Conservation (phyloP, 192 early-diverging fungal species). For the Diversispora epigaea region DNA sequence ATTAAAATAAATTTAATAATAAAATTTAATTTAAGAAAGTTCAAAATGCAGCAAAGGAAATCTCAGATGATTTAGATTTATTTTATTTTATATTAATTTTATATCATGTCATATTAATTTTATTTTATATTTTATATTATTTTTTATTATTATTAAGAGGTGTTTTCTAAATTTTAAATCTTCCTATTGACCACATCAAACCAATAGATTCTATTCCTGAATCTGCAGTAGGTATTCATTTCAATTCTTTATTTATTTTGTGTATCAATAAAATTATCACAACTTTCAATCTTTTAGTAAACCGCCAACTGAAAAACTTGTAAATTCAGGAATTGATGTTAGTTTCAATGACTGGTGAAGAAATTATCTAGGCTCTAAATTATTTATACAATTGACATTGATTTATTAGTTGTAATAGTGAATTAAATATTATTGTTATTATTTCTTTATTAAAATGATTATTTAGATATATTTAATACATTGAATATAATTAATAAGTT, state of each 20-base stretch:
- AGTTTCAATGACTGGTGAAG: conserved; percentile 53
- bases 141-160: conserved; percentile 35
- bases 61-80: conserved; percentile 33
- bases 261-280: conserved; percentile 12
- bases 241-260: not conserved
- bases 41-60: conserved; percentile 66
- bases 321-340: conserved; percentile 55
- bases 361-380: not conserved
- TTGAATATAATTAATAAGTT: no score
- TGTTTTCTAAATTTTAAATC: conserved; percentile 50
- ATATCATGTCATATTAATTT: no score
- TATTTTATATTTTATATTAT: not conserved
- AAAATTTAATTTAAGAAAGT: conserved; percentile 40
- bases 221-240: conserved; percentile 28
- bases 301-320: conserved; percentile 56
- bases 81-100: not conserved
- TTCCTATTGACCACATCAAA: conserved; percentile 52
- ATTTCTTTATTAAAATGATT: no score
- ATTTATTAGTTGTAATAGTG: no score
- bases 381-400: not conserved
- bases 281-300: conserved; percentile 40
- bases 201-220: conserved; percentile 39
- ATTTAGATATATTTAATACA: no score
- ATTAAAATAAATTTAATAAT: not conserved
- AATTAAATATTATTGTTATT: no score